These are phyloP conservation scores for Colletotrichum abscissum DNA, from an alignment of 2,329 filamentous ascomycete species.

Conservation along the genomic window DNA sequence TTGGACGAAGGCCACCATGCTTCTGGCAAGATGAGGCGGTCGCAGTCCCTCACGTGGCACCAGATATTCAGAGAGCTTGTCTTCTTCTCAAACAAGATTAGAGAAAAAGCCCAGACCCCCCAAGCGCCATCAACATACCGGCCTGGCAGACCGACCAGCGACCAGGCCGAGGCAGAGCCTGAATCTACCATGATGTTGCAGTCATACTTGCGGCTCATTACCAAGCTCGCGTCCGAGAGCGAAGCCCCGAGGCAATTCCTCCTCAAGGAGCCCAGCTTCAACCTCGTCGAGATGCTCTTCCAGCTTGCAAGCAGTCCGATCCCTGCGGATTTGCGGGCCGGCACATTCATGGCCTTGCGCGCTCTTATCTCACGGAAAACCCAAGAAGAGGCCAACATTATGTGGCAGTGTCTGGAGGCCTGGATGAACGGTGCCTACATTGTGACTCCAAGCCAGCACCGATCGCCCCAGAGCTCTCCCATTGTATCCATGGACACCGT, in stretches of 20 bases:
- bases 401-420: slow-evolving; percentile 85
- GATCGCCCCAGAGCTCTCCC: slow-evolving; percentile 45
- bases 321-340: slow-evolving; percentile 81
- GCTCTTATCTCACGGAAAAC: slow-evolving; percentile 82
- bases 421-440: slow-evolving; percentile 76
- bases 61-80: slow-evolving; percentile 93
- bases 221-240: slow-evolving; percentile 83
- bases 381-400: slow-evolving; percentile 71
- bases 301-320: slow-evolving; percentile 83
- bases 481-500: slow-evolving; percentile 70
- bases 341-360: slow-evolving; percentile 82
- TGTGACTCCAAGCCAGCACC: slow-evolving; percentile 42
- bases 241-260: slow-evolving; percentile 79
- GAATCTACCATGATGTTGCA: slow-evolving; percentile 98
- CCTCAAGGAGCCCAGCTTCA: slow-evolving; percentile 72
- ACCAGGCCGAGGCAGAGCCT: slow-evolving; percentile 83
- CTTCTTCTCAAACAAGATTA: slow-evolving; percentile 83
- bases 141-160: slow-evolving; percentile 69
- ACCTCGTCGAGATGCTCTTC: slow-evolving; percentile 79
- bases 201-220: slow-evolving; percentile 89
- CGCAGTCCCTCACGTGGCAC: slow-evolving; percentile 88
- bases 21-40: slow-evolving; percentile 82
- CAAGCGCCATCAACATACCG: slow-evolving; percentile 64
- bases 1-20: slow-evolving; percentile 83
- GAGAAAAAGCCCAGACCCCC: slow-evolving; percentile 72